Conservation (phyloP, 495 filamentous ascomycete species). For the Terfezia claveryi region DNA sequence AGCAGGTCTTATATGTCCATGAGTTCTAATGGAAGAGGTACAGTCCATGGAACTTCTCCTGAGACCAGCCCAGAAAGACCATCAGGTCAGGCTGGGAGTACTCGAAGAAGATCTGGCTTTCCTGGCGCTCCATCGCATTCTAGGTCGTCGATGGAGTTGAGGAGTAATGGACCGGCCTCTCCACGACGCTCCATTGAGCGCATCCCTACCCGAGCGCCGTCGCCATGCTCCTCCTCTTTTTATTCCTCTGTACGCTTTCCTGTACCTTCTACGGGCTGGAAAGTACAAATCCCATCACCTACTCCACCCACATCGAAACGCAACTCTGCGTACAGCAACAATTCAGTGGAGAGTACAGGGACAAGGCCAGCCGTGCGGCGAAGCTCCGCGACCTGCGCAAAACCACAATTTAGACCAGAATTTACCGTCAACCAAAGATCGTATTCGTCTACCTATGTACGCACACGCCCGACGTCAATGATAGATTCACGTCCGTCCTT, state of each 20-base stretch:
- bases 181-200: not conserved
- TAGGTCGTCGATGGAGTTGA: slow-evolving; percentile 16
- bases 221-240: not conserved
- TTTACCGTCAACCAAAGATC: too few relatives aligned
- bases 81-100: slow-evolving; percentile 4
- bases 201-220: not conserved
- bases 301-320: not conserved
- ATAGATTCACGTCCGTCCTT: slow-evolving; percentile 3
- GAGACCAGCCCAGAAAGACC: slow-evolving; percentile 18
- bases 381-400: not conserved
- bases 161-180: too few relatives aligned
- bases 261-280: not conserved
- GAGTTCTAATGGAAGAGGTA: slow-evolving; percentile 8
- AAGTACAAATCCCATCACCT: not conserved
- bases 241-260: not conserved
- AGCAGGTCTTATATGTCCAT: slow-evolving; percentile 10
- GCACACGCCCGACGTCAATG: too few relatives aligned
- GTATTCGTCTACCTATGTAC: too few relatives aligned
- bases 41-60: slow-evolving; percentile 10
- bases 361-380: not conserved
- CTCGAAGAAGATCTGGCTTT: slow-evolving; percentile 6
- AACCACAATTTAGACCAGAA: too few relatives aligned
- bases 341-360: not conserved
- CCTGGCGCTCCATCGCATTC: slow-evolving; percentile 8
- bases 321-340: not conserved